Base-by-base conservation (phyloP, 768 basidiomycete species). In the Naganishia onofrii region DNA sequence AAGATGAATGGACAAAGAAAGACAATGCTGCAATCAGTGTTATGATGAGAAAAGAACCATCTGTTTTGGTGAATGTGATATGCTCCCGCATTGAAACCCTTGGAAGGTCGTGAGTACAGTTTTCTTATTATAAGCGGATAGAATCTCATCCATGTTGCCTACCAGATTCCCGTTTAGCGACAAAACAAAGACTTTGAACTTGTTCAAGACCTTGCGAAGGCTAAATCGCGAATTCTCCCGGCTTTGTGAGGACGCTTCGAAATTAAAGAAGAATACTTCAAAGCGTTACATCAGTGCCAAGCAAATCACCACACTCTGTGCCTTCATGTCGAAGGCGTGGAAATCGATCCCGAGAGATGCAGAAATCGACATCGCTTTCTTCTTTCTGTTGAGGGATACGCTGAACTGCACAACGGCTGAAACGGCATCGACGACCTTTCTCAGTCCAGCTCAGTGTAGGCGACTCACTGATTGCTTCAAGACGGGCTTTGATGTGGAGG, bases 361-460 rank as follows among this genome's bases (percentile, higher is more conserved):
- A 42, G 60, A 63, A 17, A 29, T 63, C 23, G 60, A 63, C 21
- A 42, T 63, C 7, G n/a, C 60, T 17, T 63, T 63, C 15, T 63
- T 63, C 60, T 44, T 26, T 23, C 23, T 42, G 12, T 17, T 63
- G 29, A 13, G 29, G 29, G 60, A 63, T 28, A 34, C 60, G 15
- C 38, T 63, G 38, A 42, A 36, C 12, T 34, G 9, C 29, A 63
- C 42, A 5, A 17, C 38, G 6, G n/a, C 60, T 3, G 60, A 63
- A 13, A 63, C 17, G 23, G n/a, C 60, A 5, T 44, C 60, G 3
- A 26, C 26, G 60, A 44, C 60, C 6, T 63, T 42, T 36, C 42
- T 63, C 26, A 63, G 23, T 44, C 42, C 36, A 12, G 42, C 60
- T 44, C 60, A 63, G 38, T 63, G 60, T 29, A 8, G 42, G 29